phyloP scores from a whole-genome alignment of 2,329 filamentous ascomycete genomes.

The Corniculantispora saksenae region DNA sequence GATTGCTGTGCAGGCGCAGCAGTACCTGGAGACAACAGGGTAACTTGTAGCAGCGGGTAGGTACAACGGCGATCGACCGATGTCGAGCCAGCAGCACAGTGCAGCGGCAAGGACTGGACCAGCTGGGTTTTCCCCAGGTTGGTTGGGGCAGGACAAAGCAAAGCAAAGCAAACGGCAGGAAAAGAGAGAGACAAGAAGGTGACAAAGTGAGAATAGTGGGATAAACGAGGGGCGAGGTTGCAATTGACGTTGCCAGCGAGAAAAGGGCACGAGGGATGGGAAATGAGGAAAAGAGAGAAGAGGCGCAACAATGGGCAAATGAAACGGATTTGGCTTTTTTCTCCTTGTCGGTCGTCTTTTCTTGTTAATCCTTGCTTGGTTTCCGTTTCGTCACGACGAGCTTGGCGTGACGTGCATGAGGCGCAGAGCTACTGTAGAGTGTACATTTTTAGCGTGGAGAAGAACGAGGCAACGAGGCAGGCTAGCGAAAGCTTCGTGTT shows the following conservation, averaged over 20 bases:
- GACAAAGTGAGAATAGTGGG: not conserved
- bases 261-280: not conserved
- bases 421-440: not conserved
- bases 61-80: not conserved
- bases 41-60: not conserved
- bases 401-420: slow-evolving; percentile 18
- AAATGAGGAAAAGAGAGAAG: not conserved
- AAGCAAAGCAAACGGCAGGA: too few species aligned
- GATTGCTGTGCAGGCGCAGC: too few species aligned
- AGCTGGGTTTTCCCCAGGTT: not conserved
- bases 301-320: slow-evolving; percentile 2
- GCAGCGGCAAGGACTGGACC: not conserved
- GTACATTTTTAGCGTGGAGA: not conserved
- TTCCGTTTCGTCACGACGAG: not conserved
- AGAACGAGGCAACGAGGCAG: not conserved
- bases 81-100: not conserved
- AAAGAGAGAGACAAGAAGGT: not conserved
- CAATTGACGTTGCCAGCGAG: not conserved
- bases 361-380: not conserved
- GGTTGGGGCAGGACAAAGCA: too few species aligned
- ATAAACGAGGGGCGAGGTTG: not conserved
- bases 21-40: not conserved
- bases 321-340: slow-evolving; percentile 13
- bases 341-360: not conserved
- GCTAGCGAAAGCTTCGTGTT: not conserved